phyloP scores from a whole-genome alignment of 1,139 yeast species.

The Saccharomycopsis hybrid region DNA sequence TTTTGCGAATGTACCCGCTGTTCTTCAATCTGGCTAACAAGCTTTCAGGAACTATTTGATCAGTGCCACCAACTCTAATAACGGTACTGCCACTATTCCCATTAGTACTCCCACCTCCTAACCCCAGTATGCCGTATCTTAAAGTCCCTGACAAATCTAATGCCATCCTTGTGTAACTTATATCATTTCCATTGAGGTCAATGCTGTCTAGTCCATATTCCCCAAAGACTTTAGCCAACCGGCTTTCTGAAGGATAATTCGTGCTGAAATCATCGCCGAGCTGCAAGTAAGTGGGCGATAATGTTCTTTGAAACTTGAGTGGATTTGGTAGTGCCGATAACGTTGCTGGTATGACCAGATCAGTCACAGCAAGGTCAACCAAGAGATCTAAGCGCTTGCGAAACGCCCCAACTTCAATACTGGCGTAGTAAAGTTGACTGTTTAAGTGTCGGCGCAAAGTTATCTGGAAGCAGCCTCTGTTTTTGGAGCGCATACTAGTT shows the following conservation, averaged over 20 bases:
- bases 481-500: background rate
- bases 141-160: conserved; percentile 1
- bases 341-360: conserved; percentile 4
- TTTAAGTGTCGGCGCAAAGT: background rate
- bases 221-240: background rate
- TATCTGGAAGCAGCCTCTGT: conserved; percentile 1
- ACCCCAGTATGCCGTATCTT: conserved; percentile 2
- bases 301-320: background rate
- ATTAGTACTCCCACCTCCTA: background rate
- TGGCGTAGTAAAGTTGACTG: background rate
- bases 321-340: background rate
- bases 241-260: background rate
- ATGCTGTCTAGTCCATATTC: conserved; percentile 3
- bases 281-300: conserved; percentile 2
- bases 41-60: background rate
- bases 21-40: background rate
- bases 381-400: background rate
- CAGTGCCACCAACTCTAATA: too few species aligned
- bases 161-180: background rate
- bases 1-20: conserved; percentile 6
- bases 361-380: background rate
- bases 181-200: background rate
- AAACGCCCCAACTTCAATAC: conserved; percentile 1
- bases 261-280: background rate
- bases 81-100: background rate